Conservation (phyloP, 345 rosid species). For the Bruguiera gymnorhiza region DNA sequence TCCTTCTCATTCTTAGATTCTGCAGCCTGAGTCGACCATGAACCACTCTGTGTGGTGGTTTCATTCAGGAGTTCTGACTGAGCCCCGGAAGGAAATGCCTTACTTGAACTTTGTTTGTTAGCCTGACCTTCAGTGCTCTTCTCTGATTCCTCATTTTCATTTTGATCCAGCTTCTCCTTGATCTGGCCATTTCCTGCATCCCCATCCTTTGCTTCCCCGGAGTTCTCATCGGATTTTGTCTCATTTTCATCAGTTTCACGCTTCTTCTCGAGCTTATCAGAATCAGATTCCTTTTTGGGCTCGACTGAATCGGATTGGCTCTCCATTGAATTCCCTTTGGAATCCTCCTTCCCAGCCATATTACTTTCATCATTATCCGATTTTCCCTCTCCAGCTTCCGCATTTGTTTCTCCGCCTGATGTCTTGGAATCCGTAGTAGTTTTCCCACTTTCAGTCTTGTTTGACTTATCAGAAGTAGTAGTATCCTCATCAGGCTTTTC, state of each 20-base stretch:
- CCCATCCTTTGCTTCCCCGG: constrained; percentile 32
- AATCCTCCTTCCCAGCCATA: constrained; percentile 40
- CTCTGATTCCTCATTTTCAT: constrained; percentile 36
- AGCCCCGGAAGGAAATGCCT: constrained; percentile 71
- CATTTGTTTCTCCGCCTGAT: constrained; percentile 23
- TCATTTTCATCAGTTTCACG: constrained; percentile 35
- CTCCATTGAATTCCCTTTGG: constrained; percentile 38
- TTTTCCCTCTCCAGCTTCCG: constrained; percentile 35
- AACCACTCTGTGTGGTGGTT: constrained; percentile 56
- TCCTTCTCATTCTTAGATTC: constrained; percentile 91
- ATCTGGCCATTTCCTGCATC: constrained; percentile 40
- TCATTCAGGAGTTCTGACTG: constrained; percentile 84
- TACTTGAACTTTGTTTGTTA: constrained; percentile 46
- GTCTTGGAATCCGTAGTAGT: constrained; percentile 28
- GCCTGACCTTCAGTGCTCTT: constrained; percentile 44
- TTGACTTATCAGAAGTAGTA: constrained; percentile 37
- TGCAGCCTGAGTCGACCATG: constrained; percentile 85
- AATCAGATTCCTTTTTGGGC: constrained; percentile 36
- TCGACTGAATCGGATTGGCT: constrained; percentile 30
- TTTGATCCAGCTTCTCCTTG: constrained; percentile 42
- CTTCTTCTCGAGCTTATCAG: constrained; percentile 36
- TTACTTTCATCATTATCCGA: constrained; percentile 35
- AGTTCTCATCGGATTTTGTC: constrained; percentile 30
- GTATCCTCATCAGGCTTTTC: constrained; percentile 13
- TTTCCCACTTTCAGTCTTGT: constrained; percentile 30